Conservation (phyloP, 2,329 filamentous ascomycete species). For the Aureobasidium sp. region DNA sequence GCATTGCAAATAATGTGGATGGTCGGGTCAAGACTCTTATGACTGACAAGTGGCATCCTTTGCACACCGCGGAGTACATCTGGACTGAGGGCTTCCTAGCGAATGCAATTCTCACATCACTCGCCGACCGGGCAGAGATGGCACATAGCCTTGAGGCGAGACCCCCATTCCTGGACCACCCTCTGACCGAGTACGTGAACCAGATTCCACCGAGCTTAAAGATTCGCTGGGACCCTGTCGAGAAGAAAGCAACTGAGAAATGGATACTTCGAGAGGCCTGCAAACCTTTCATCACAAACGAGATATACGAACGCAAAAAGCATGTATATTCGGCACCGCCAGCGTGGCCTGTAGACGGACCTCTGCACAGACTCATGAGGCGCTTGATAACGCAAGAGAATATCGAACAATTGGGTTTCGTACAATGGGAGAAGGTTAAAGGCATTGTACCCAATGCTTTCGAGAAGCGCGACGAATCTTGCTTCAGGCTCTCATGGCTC, state of each 20-base stretch:
- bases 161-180: slow-evolving; percentile 46
- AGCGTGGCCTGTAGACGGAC: slow-evolving; percentile 46
- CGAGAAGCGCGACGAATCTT: background rate
- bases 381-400: background rate
- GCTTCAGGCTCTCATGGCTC: background rate
- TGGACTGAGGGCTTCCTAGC: slow-evolving; percentile 41
- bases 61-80: slow-evolving; percentile 43
- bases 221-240: background rate
- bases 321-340: slow-evolving; percentile 53
- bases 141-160: slow-evolving; percentile 46
- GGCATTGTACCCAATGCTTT: background rate
- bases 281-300: slow-evolving; percentile 56
- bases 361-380: slow-evolving; percentile 41
- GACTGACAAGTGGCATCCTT: slow-evolving; percentile 42
- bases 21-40: slow-evolving; percentile 29
- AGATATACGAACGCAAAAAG: slow-evolving; percentile 57
- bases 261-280: slow-evolving; percentile 58
- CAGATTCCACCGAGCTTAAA: slow-evolving; percentile 25
- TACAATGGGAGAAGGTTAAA: background rate
- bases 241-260: slow-evolving; percentile 44
- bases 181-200: slow-evolving; percentile 45
- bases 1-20: slow-evolving; percentile 33
- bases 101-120: slow-evolving; percentile 46
- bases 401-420: background rate
- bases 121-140: slow-evolving; percentile 54